Percentiles rank a stretch among this genome's conserved stretches.
Evolutionary conservation across 1,284 basidiomycete species (phyloP).

Genomic region (Apiotrichum domesticum): DNA sequence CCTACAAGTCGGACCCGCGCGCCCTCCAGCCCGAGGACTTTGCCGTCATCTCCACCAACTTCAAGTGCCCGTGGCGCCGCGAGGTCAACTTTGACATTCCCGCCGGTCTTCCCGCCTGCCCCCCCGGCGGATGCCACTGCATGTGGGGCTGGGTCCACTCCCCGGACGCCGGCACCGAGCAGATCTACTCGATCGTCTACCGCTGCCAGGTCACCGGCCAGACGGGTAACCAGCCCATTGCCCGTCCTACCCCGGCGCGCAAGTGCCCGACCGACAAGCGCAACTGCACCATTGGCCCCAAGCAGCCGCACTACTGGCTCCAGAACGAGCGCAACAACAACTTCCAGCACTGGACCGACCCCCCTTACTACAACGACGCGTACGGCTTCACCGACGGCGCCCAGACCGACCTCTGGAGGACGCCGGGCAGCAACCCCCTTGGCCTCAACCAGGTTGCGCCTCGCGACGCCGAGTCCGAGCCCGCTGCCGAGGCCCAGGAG

Average conservation of each 20-base stretch:
- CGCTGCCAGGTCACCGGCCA: conserved; percentile 41
- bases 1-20: conserved; percentile 57
- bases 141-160: conserved; percentile 62
- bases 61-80: conserved; percentile 63
- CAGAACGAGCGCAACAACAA: conserved; percentile 50
- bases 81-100: conserved; percentile 61
- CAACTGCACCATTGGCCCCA: conserved; percentile 38
- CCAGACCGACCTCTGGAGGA: conserved; percentile 44
- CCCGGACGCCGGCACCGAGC: conserved; percentile 26
- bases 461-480: neutral
- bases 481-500: neutral
- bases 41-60: conserved; percentile 64
- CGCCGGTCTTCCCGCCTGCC: conserved; percentile 61
- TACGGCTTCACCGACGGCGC: conserved; percentile 48
- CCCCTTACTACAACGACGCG: conserved; percentile 33
- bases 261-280: conserved; percentile 5
- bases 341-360: conserved; percentile 40
- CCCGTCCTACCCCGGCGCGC: conserved; percentile 20
- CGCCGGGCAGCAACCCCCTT: neutral
- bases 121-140: conserved; percentile 60
- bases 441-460: neutral
- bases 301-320: conserved; percentile 8
- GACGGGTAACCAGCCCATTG: conserved; percentile 25
- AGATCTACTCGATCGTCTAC: conserved; percentile 31
- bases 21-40: conserved; percentile 61